These are phyloP conservation scores for Trichoderma sp. DNA, from an alignment of 2,329 filamentous ascomycete species.

Conservation along the genomic window DNA sequence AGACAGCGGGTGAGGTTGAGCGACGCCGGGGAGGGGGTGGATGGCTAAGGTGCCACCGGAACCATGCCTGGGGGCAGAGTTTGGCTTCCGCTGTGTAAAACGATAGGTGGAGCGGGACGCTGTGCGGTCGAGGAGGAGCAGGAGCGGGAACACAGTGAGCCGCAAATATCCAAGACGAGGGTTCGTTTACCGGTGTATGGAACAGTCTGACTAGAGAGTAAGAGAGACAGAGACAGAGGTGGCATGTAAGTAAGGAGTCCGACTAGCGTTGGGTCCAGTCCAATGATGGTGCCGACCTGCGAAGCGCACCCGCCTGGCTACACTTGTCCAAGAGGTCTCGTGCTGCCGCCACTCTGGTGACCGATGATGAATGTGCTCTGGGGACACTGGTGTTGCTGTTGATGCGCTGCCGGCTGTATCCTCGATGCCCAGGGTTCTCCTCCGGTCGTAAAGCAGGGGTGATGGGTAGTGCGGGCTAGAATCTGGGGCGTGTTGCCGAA, in stretches of 20 bases:
- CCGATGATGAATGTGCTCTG: conserved; percentile 5
- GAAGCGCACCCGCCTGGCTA: conserved; percentile 7
- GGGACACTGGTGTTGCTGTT: conserved; percentile 12
- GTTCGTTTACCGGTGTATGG: conserved; percentile 14
- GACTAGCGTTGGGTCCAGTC: conserved; percentile 23
- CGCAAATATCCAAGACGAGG: conserved; percentile 24
- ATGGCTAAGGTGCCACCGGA: conserved; percentile 37
- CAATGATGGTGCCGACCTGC: conserved; percentile 14
- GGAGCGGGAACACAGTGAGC: conserved; percentile 24
- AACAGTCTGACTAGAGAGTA: conserved; percentile 21
- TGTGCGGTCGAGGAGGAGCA: conserved; percentile 24
- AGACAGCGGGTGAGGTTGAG: conserved; percentile 31
- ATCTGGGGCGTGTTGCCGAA: conserved; percentile 26
- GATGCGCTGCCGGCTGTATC: conserved; percentile 1
- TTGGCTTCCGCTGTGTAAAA: conserved; percentile 28
- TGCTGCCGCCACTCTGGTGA: conserved; percentile 13
- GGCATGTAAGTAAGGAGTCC: conserved; percentile 29
- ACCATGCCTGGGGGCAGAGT: conserved; percentile 33
- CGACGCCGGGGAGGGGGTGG: conserved; percentile 34
- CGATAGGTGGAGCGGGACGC: conserved; percentile 29
- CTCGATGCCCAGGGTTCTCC: neutral
- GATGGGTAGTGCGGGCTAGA: conserved; percentile 26
- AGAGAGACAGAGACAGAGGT: conserved; percentile 28
- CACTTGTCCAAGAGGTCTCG: conserved; percentile 13
- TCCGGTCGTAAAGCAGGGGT: conserved; percentile 24